Percentiles rank a stretch among this genome's conserved stretches.
Conservation (phyloP, 305 asterid species). For the Fraxinus paxiana region DNA sequence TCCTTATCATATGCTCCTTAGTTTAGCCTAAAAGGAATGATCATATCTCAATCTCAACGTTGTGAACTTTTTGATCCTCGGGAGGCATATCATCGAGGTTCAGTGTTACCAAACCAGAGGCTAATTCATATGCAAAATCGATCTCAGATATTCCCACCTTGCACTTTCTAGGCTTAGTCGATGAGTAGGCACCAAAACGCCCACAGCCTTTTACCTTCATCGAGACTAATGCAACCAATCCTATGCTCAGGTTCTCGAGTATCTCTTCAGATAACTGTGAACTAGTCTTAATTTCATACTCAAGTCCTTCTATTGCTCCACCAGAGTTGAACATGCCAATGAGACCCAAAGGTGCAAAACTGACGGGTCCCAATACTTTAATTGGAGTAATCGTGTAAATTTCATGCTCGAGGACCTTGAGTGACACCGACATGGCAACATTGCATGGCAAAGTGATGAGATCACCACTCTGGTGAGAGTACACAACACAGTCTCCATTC, state of each 20-base stretch:
- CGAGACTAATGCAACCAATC: constrained; percentile 32
- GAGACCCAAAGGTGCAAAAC: constrained; percentile 77
- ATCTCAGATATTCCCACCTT: constrained; percentile 29
- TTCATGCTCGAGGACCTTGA: constrained; percentile 79
- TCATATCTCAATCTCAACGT: constrained; percentile 38
- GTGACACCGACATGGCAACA: constrained; percentile 62
- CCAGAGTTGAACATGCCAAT: constrained; percentile 77
- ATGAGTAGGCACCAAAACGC: constrained; percentile 53
- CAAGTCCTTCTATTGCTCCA: constrained; percentile 48
- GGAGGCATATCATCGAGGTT: constrained; percentile 36
- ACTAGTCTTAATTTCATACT: constrained; percentile 24
- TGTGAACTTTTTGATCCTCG: constrained; percentile 33
- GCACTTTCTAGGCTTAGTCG: constrained; percentile 45
- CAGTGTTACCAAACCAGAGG: constrained; percentile 44
- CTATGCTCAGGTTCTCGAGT: constrained; percentile 34
- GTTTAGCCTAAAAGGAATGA: not conserved
- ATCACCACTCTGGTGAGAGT: constrained; percentile 40
- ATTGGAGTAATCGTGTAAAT: constrained; percentile 67
- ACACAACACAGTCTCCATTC: constrained; percentile 65
- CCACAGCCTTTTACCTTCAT: constrained; percentile 52
- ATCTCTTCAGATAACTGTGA: constrained; percentile 25
- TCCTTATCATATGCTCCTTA: not conserved
- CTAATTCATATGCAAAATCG: constrained; percentile 39
- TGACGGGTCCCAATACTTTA: constrained; percentile 42
- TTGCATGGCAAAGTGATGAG: constrained; percentile 43